Evolutionary conservation across 805 yeast genomes (phyloP), one percentile per base, ranked within the genome.

Genomic region (Saccharomycopsis babjevae): DNA sequence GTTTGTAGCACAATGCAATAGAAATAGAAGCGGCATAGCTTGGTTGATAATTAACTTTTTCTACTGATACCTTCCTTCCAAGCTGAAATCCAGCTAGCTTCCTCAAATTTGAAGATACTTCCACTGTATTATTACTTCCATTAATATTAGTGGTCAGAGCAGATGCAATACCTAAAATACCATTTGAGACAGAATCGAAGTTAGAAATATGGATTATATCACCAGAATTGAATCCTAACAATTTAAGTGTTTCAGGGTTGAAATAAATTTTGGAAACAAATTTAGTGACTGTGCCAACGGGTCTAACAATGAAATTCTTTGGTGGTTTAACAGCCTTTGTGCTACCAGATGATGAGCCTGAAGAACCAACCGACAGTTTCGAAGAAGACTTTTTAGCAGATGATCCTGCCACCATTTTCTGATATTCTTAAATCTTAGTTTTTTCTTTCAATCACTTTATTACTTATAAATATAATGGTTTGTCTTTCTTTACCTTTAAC

Each of bases 21-120:
- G 66, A 65, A 1, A 82, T 72, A 40, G 62, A 66, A 1, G 70
- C 65, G 0, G 81, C 81, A 61, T 72, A 75, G 2, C 70, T 71
- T 3, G 91, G 89, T 61, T 82, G 87, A 1, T 70, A 66, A 5
- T 71, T 57, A 25, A 75, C 73, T 65, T 79, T 84, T 13, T 69
- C 67, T 0, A 93, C 65, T 34, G 74, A 73, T 22, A 82, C 64
- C 54, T 84, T 69, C 60, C 82, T 85, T 54, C 87, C 87, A 5
- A 80, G 70, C 4, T 79, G 62, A 1, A 79, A 64, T 50, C 76
- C 79, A 13, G 77, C 73, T 1, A 78, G 72, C 6, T 72, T 66
- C 64, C 85, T 70, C 43, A 80, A 61, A 0, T 80, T 66, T 40
- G 79, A 67, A 39, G 84, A 82, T 15, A 86, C 75, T 61, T 81